Conservation (phyloP, 352 stramenopile species). For the Phytophthora foliorum region DNA sequence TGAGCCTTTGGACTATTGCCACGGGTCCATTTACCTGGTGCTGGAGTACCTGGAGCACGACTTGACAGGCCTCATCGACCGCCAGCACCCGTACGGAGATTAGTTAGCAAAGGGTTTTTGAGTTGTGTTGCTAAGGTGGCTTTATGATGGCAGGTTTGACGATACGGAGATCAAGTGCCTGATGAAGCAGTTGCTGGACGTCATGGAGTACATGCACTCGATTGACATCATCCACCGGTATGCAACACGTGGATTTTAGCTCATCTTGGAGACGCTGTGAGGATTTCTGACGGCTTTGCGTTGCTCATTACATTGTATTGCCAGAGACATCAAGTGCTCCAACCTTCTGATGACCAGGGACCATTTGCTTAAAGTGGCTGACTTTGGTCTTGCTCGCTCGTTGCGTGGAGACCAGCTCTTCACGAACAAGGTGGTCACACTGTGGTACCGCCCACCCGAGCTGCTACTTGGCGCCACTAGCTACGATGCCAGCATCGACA, state of each 20-base stretch:
- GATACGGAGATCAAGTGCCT: slow-evolving; percentile 90
- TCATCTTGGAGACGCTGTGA: background rate
- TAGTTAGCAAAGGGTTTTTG: background rate
- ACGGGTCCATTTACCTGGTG: slow-evolving; percentile 90
- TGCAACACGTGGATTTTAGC: background rate
- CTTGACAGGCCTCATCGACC: slow-evolving; percentile 89
- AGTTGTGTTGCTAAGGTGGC: background rate
- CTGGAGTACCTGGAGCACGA: slow-evolving; percentile 92
- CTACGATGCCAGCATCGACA: slow-evolving; percentile 95
- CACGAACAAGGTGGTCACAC: slow-evolving; percentile 97
- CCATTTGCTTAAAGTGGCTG: slow-evolving; percentile 87
- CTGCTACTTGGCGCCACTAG: slow-evolving; percentile 94
- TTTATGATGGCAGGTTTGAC: slow-evolving; percentile 62
- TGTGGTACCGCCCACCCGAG: slow-evolving; percentile 96
- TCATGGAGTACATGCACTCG: slow-evolving; percentile 91
- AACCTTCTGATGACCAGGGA: slow-evolving; percentile 85
- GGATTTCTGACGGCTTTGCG: background rate
- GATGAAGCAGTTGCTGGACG: slow-evolving; percentile 88
- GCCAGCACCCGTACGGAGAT: slow-evolving; percentile 78
- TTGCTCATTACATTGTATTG: background rate
- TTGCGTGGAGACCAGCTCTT: slow-evolving; percentile 89
- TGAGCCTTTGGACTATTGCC: slow-evolving; percentile 85
- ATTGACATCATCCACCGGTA: slow-evolving; percentile 91
- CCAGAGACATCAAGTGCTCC: slow-evolving; percentile 94
- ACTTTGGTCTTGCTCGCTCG: slow-evolving; percentile 89